Base-by-base conservation (phyloP, 2,329 filamentous ascomycete species). In the Xylariales sp. region DNA sequence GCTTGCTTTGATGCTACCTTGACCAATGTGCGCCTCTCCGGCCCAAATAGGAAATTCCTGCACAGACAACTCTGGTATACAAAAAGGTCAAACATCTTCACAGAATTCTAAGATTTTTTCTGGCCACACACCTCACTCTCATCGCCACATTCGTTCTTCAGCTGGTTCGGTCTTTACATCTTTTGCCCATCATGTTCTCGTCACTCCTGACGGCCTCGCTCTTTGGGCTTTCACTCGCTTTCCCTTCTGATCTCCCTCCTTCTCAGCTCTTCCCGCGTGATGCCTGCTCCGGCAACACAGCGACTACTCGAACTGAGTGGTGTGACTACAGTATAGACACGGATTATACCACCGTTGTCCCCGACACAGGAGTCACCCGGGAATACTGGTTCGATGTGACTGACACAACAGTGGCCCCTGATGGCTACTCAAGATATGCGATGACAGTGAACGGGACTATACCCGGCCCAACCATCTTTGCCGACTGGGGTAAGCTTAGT, bases 401-500 rank as follows among this genome's bases (percentile, higher is more conserved):
- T 3, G 44, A 55, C 10, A 51, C 48, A 19, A 54, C 43, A 37
- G 44, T 49, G 21, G 49, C 48, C 4, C 59, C 60, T 3, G 63
- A 66, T 51, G 63, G 65, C 10, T 46, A 58, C 6, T 38, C 38
- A 15, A 29, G 48, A 12, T 29, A 23, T 11, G 43, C 43, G 19
- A 50, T 50, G 47, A 56, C 73, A 23, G 50, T 73, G 47, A 74
- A 74, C 44, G 65, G 64, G 20, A 35, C 19, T 19, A 38, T 44
- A 13, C 41, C 41, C 5, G 41, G 41, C 4, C 55, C 55, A 11
- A 56, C 54, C n/a, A 45, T 58, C 16, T 61, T 68, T 32, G 75
- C 71, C 5, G 64, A 75, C 45, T 76, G 71, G 69, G 37, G 37
- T 39, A 24, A 29, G 29, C 15, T n/a, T 13, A n/a, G 11, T n/a